A percentile compares a stretch with the other conserved stretches of the same genome.
Conservation (phyloP, 768 basidiomycete species). For the Lactarius hatsudake region DNA sequence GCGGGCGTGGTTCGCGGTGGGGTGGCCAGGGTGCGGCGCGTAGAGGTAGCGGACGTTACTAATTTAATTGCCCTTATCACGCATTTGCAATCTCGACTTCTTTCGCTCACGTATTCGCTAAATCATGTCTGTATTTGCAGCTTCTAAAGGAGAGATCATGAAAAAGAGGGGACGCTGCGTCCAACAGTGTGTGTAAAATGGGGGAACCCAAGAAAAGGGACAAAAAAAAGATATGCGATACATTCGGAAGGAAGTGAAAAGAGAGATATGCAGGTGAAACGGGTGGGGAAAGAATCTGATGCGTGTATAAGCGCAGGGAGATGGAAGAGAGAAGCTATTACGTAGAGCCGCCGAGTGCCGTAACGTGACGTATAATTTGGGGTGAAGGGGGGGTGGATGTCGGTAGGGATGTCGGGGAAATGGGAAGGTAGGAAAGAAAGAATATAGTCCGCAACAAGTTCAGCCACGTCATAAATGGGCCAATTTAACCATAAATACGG, state of each 20-base stretch:
- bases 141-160: slow-evolving; percentile 9
- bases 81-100: background rate
- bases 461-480: slow-evolving; percentile 21
- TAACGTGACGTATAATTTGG: slow-evolving; percentile 11
- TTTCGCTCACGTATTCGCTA: background rate
- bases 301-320: background rate
- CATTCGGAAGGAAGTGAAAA: slow-evolving; percentile 4
- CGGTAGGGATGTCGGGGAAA: background rate
- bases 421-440: background rate
- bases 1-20: slow-evolving; percentile 29
- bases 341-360: background rate
- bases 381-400: background rate
- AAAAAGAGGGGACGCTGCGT: slow-evolving; percentile 6
- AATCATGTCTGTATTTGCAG: slow-evolving; percentile 15
- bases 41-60: slow-evolving; percentile 19
- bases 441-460: slow-evolving; percentile 19
- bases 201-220: background rate
- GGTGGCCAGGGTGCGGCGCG: slow-evolving; percentile 14
- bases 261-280: slow-evolving; percentile 2
- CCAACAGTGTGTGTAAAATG: slow-evolving; percentile 3
- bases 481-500: slow-evolving; percentile 25
- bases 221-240: slow-evolving; percentile 16
- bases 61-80: background rate
- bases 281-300: background rate
- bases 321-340: slow-evolving; percentile 2